Conservation (phyloP, 179 eudicot species). For the Monotropa hypopitys region DNA sequence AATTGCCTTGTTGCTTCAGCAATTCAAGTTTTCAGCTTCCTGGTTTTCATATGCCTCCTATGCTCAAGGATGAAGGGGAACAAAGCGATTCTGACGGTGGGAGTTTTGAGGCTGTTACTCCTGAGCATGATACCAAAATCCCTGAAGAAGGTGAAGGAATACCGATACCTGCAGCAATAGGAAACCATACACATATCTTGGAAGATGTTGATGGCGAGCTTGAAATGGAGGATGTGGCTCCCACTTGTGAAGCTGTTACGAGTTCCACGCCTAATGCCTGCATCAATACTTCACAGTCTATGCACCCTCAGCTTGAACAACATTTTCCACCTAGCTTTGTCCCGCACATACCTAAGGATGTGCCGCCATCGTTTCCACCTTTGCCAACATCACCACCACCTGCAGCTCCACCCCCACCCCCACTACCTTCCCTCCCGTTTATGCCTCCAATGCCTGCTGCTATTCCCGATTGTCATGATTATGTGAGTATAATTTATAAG, state of each 20-base stretch:
- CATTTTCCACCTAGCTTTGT: slow-evolving; percentile 24
- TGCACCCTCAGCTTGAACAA: slow-evolving; percentile 26
- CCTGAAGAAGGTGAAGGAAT: slow-evolving; percentile 29
- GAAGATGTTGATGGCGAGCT: slow-evolving; percentile 99
- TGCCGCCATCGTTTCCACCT: slow-evolving; percentile 51
- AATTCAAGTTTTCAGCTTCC: slow-evolving; percentile 90
- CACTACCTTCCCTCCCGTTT: slow-evolving; percentile 27
- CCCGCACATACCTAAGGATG: slow-evolving; percentile 45
- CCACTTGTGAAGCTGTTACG: slow-evolving; percentile 39
- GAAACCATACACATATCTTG: slow-evolving; percentile 69
- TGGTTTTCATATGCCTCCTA: slow-evolving; percentile 82
- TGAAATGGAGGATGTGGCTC: slow-evolving; percentile 97
- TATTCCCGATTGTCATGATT: slow-evolving; percentile 27
- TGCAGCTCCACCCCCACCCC: slow-evolving; percentile 28
- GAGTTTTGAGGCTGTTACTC: slow-evolving; percentile 93
- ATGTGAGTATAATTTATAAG: slow-evolving; percentile 40
- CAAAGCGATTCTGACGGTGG: slow-evolving; percentile 81
- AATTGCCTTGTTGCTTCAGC: slow-evolving; percentile 32
- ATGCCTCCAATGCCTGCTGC: slow-evolving; percentile 14
- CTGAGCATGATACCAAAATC: slow-evolving; percentile 49
- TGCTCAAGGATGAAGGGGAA: slow-evolving; percentile 70
- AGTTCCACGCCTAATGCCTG: slow-evolving; percentile 18
- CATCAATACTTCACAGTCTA: slow-evolving; percentile 15
- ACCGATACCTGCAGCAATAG: slow-evolving; percentile 18
- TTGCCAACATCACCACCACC: slow-evolving; percentile 57